Evolutionary conservation across 441 rosid genomes (phyloP).

Genomic region (Populus hybrid): DNA sequence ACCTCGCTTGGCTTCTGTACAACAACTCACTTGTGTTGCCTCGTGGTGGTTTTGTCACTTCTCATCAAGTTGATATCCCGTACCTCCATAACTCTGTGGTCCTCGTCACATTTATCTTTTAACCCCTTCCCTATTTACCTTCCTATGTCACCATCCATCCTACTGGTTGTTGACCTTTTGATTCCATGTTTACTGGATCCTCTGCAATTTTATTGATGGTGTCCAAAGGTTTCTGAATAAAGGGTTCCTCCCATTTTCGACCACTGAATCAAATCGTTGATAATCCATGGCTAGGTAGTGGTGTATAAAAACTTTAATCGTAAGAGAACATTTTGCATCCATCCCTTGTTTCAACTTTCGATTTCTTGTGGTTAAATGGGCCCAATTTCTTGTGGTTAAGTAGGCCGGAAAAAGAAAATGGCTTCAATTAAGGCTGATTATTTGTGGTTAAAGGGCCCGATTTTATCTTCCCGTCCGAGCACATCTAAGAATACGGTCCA

Average conservation of each 20-base stretch:
- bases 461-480: no score
- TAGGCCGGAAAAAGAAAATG: no score
- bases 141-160: not conserved
- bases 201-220: not conserved
- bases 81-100: constrained; percentile 4
- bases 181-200: not conserved
- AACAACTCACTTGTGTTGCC: not conserved
- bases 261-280: no score
- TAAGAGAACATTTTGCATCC: no score
- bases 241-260: not conserved
- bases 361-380: no score
- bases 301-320: no score
- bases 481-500: no score
- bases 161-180: not conserved
- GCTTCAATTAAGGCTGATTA: no score
- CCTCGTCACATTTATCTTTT: constrained; percentile 15
- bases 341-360: no score
- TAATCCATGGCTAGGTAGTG: no score
- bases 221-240: not conserved
- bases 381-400: no score
- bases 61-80: constrained; percentile 2
- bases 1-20: not conserved
- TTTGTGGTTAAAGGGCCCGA: no score
- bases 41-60: not conserved
- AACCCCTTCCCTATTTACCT: constrained; percentile 1